Conservation (phyloP, 1,139 yeast species). For the Magnusiomyces sp. region DNA sequence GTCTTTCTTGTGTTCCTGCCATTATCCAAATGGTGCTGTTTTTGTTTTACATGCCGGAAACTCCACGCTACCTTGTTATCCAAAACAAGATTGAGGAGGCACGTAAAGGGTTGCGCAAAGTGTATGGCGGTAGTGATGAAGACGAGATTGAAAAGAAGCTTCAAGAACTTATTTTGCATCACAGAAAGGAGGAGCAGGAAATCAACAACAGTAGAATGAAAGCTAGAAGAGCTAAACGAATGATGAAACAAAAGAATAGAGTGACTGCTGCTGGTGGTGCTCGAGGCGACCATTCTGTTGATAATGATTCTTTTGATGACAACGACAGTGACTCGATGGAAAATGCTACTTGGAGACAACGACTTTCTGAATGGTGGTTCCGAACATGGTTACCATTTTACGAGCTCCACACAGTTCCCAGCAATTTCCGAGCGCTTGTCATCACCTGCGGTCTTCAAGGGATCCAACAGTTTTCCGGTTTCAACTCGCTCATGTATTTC, state of each 20-base stretch:
- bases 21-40: slow-evolving; percentile 67
- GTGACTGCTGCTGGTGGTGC: no score
- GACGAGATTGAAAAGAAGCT: slow-evolving; percentile 18
- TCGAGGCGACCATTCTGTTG: no score
- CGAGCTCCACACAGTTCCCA: slow-evolving; percentile 23
- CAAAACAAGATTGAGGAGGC: slow-evolving; percentile 60
- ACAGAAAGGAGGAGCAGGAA: slow-evolving; percentile 2
- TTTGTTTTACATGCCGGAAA: slow-evolving; percentile 84
- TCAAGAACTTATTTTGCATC: slow-evolving; percentile 20
- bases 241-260: no score
- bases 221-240: no score
- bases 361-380: not conserved
- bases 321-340: no score
- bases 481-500: slow-evolving; percentile 69
- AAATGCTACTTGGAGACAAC: not conserved
- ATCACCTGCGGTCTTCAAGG: slow-evolving; percentile 68
- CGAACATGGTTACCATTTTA: not conserved
- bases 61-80: slow-evolving; percentile 82
- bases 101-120: slow-evolving; percentile 42
- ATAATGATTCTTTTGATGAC: no score
- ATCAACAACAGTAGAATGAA: no score
- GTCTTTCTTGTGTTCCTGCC: slow-evolving; percentile 83
- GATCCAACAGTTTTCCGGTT: slow-evolving; percentile 67
- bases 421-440: slow-evolving; percentile 51
- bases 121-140: slow-evolving; percentile 15